Percentiles rank a stretch among this genome's conserved stretches.
Evolutionary conservation across 371 early-diverging fungal species (phyloP).

Genomic region (Gilbertella persicaria): DNA sequence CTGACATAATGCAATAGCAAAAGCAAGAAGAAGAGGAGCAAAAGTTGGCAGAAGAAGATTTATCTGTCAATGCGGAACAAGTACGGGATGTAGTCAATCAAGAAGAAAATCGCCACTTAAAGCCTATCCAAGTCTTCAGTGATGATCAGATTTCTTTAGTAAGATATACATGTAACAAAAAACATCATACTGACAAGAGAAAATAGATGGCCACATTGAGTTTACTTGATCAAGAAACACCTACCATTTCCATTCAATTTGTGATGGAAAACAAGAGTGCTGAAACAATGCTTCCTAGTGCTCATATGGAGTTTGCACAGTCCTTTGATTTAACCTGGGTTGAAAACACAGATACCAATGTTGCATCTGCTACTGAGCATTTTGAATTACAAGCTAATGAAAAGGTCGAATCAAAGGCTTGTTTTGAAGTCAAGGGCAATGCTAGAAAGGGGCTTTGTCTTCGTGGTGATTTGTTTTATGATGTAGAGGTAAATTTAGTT

Average conservation of each 20-base stretch:
- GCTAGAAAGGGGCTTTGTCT: conserved; percentile 33
- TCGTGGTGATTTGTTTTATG: conserved; percentile 40
- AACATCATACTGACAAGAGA: not conserved
- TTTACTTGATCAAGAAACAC: conserved; percentile 6
- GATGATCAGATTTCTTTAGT: conserved; percentile 34
- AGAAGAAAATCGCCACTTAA: conserved; percentile 1
- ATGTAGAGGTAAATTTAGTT: conserved; percentile 36
- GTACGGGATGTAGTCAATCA: conserved; percentile 14
- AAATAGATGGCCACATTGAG: conserved; percentile 12
- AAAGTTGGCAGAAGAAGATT: conserved; percentile 21
- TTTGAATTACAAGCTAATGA: conserved; percentile 41
- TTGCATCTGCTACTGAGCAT: conserved; percentile 34
- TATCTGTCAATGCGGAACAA: conserved; percentile 14
- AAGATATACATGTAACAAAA: conserved; percentile 5
- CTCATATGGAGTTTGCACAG: conserved; percentile 34
- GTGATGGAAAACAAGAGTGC: conserved; percentile 22
- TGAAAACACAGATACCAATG: conserved; percentile 11
- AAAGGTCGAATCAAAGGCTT: conserved; percentile 28
- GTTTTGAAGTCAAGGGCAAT: conserved; percentile 37
- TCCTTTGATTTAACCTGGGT: conserved; percentile 38
- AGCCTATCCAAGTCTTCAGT: conserved; percentile 15
- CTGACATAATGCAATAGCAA: conserved; percentile 1
- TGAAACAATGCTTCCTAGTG: conserved; percentile 27
- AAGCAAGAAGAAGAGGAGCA: conserved; percentile 19
- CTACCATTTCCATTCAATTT: conserved; percentile 17